Evolutionary conservation across 768 basidiomycete genomes (phyloP), one percentile per base, ranked within the genome.

Genomic region (Saitozyma sp.): DNA sequence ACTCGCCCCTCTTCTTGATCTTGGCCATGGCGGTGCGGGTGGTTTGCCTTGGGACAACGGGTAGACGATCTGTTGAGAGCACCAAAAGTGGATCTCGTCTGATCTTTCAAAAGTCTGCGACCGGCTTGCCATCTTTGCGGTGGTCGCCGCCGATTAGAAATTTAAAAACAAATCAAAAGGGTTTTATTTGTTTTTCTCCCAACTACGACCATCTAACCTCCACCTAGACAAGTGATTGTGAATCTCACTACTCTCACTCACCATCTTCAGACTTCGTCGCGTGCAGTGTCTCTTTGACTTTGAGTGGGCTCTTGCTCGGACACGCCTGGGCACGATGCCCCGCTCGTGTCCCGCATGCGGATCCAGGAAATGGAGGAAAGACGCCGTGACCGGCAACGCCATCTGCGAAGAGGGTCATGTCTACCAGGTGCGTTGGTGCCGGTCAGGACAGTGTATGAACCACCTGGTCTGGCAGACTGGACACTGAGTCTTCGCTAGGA

Each of bases 401-500:
- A 87, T 88, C 1, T 96, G 93, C 78, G 89, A 87, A 67, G 93
- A 96, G 74, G 93, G 93, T 9, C 93, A 96, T 78, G 85, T 95
- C 63, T 84, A 92, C 39, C 89, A 91, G 84, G 92, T 91, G 75
- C 67, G 80, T 69, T 42, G 55, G 56, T 46, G 41, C 49, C 49
- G 39, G 29, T 56, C n/a, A 38, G 50, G n/a, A 8, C 17, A 40
- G 42, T 38, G 29, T 37, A 59, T 39, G 11, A 59, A 20, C 40
- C n/a, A 45, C 57, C 40, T 48, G 14, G 37, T 29, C 5, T 45
- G n/a, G 54, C 53, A 19, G 40, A 46, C 14, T 50, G 13, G 19
- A 29, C 8, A 53, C 63, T 56, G 46, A 62, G 37, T 11, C 9
- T 41, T 9, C 13, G n/a, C 13, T 60, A 94, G 92, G 86, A 88